These are phyloP conservation scores for Apodospora peruviana DNA, from an alignment of 495 filamentous ascomycete genomes.

Conservation along the genomic window DNA sequence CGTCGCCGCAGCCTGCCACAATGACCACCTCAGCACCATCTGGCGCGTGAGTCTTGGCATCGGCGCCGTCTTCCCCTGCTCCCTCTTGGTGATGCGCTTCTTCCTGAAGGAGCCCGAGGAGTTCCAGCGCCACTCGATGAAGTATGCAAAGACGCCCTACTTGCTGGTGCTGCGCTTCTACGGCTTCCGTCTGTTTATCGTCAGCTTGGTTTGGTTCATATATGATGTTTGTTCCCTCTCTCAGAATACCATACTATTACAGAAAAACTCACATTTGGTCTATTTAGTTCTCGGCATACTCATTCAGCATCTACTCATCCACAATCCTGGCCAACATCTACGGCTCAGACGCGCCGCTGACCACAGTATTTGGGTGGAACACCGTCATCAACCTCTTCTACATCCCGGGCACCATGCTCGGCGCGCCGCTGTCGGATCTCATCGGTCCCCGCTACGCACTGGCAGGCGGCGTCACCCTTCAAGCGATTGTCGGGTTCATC, in stretches of 20 bases:
- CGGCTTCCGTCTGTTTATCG: constrained; percentile 56
- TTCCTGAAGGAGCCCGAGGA: constrained; percentile 80
- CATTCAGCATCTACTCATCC: constrained; percentile 73
- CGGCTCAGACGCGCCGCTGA: constrained; percentile 49
- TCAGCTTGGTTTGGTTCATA: constrained; percentile 85
- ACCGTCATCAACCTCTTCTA: constrained; percentile 82
- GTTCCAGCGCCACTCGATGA: constrained; percentile 56
- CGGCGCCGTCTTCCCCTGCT: constrained; percentile 71
- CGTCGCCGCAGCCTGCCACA: constrained; percentile 61
- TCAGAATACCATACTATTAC: not conserved
- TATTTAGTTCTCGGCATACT: constrained; percentile 62
- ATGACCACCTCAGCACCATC: constrained; percentile 63
- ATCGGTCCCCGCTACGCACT: constrained; percentile 71
- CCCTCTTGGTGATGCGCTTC: constrained; percentile 67
- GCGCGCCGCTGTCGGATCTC: constrained; percentile 68
- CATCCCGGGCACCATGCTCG: constrained; percentile 72
- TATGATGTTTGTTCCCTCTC: constrained; percentile 55
- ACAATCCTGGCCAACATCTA: constrained; percentile 65
- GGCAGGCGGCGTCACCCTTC: constrained; percentile 57
- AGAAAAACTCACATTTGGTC: constrained; percentile 4
- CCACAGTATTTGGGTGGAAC: constrained; percentile 78
- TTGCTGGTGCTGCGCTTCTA: constrained; percentile 51
- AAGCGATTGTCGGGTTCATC: constrained; percentile 77
- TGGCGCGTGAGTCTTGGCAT: constrained; percentile 76
- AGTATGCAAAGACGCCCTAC: constrained; percentile 52